These are phyloP conservation scores for Corchorus olitorius DNA, from an alignment of 345 rosid genomes.

Conservation along the genomic window DNA sequence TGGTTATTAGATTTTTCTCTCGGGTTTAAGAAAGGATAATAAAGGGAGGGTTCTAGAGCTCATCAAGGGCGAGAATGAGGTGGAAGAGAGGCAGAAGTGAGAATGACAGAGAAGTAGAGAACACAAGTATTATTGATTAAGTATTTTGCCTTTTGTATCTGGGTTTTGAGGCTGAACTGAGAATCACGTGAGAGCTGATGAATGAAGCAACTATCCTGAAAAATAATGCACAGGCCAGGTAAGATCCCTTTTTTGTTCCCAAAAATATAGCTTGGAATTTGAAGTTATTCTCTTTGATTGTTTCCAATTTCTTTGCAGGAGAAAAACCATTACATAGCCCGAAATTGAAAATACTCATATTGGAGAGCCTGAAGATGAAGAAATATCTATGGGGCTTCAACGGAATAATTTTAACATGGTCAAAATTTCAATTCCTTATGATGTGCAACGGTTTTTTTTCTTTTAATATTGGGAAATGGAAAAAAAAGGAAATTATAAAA, in stretches of 20 bases:
- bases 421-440: slow-evolving; percentile 14
- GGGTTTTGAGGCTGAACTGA: slow-evolving; percentile 62
- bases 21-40: too few relatives aligned
- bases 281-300: background rate
- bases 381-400: slow-evolving; percentile 53
- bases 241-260: background rate
- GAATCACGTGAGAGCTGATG: slow-evolving; percentile 78
- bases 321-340: slow-evolving; percentile 73
- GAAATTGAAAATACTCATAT: slow-evolving; percentile 54
- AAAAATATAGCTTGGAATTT: background rate
- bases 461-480: too few relatives aligned
- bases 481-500: too few relatives aligned
- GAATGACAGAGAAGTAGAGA: too few relatives aligned
- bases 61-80: too few relatives aligned
- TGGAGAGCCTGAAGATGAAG: slow-evolving; percentile 55
- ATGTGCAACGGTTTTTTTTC: too few relatives aligned
- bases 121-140: too few relatives aligned
- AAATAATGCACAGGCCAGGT: slow-evolving; percentile 75
- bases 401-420: slow-evolving; percentile 69
- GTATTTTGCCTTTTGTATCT: background rate
- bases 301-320: slow-evolving; percentile 46
- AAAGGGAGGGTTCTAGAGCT: too few relatives aligned
- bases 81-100: too few relatives aligned
- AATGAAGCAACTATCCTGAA: slow-evolving; percentile 65
- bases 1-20: too few relatives aligned